Base-by-base conservation (phyloP, 2,329 filamentous ascomycete species). In the Botrytis aclada region DNA sequence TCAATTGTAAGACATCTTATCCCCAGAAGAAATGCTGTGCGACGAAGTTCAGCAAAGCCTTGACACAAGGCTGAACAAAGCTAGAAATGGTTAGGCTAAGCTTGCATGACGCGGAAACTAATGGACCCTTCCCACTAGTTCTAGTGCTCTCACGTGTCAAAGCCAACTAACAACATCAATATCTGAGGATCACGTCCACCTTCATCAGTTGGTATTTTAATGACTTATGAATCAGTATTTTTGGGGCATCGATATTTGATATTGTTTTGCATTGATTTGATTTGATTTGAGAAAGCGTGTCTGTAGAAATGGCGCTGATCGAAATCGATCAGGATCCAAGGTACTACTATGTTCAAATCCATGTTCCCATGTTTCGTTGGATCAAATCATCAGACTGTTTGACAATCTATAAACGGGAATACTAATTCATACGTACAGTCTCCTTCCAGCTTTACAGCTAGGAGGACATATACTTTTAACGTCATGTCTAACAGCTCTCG, bases 401-500 rank as follows among this genome's bases (percentile, higher is more conserved):
- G 43, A 61, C 18, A 32, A 67, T n/a, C 18, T 56, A 41, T 20
- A 41, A 56, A 67, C 3, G 34, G 47, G 47, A 72, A 72, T 61
- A 51, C 64, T 69, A 25, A 34, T 45, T 41, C 18, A 56, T 41
- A 67, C 9, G n/a, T 22, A 43, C 47, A 74, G 71, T 64, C 18
- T 66, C 29, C 29, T 77, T 37, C 77, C 77, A 41, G 69, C 75
- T 39, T 69, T 71, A n/a, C 64, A 74, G 3, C 51, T 74, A 16
- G 65, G 67, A 12, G 70, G 74, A 25, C 78, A 79, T 69, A 41
- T 77, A 34, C 64, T 76, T 45, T 56, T 75, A 16, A 47, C 75
- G 4, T 73, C 69, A 51, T 78, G 69, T 51, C 75, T 80, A 25
- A 76, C 75, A 10, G 54, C 74, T 12, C 72, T 80, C 22, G 76